Conservation (phyloP, 805 yeast genomes). For the Cyberlindnera maclurae region DNA sequence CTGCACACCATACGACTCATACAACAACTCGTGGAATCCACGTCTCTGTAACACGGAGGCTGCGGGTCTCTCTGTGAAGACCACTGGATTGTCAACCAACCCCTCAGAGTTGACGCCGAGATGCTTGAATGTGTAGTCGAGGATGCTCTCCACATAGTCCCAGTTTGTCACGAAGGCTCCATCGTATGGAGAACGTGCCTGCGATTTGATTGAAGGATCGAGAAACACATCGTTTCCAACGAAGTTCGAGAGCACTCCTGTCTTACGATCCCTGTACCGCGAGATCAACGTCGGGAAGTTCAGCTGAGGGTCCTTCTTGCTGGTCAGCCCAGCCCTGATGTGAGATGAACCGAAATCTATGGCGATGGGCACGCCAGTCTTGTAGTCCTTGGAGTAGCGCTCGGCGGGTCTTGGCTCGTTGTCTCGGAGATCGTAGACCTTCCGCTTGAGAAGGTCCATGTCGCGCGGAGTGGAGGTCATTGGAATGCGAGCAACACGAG, state of each 20-base stretch:
- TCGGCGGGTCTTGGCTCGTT: constrained; percentile 27
- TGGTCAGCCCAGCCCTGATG: constrained; percentile 54
- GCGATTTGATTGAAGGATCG: constrained; percentile 62
- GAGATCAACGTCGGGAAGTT: constrained; percentile 65
- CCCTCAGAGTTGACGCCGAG: constrained; percentile 50
- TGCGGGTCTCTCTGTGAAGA: constrained; percentile 74
- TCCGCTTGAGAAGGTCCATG: constrained; percentile 13
- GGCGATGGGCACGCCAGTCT: constrained; percentile 65
- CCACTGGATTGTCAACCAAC: constrained; percentile 69
- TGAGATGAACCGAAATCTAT: constrained; percentile 74
- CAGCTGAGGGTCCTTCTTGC: constrained; percentile 41
- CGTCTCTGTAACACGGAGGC: constrained; percentile 63
- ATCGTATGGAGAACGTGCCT: constrained; percentile 76
- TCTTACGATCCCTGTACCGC: constrained; percentile 70
- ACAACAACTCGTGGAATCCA: constrained; percentile 72
- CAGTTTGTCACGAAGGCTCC: constrained; percentile 84
- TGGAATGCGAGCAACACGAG: no score
- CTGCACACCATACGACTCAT: constrained; percentile 77
- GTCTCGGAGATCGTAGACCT: constrained; percentile 19
- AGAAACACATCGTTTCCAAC: constrained; percentile 78
- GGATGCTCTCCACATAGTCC: constrained; percentile 77
- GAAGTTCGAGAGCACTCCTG: constrained; percentile 53
- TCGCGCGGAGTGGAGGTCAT: constrained; percentile 16
- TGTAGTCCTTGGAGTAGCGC: constrained; percentile 43
- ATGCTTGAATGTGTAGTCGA: constrained; percentile 81